Base-by-base conservation (phyloP, 2,329 filamentous ascomycete species). In the Escovopsis sp. region DNA sequence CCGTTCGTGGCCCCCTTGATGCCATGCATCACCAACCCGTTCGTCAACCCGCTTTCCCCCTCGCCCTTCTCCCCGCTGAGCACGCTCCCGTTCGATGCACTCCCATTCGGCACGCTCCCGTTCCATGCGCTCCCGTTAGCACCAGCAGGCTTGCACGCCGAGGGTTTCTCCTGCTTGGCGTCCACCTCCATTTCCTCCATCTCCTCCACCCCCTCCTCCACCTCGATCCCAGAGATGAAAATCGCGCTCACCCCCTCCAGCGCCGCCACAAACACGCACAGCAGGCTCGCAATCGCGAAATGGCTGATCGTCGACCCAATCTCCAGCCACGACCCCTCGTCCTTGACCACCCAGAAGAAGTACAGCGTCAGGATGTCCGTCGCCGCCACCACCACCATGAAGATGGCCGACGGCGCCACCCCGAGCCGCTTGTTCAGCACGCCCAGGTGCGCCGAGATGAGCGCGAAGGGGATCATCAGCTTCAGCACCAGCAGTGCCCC, bases 301-400 rank as follows among this genome's bases (percentile, higher is more conserved):
- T 96, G 87, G 50, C 76, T 93, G 45, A 98, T 98, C 4, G 85
- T 94, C 19, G 85, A 93, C 23, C 90, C 90, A 52, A 98, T 98
- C 53, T 98, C 90, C 40, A 98, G 61, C 90, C 90, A 98, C 16
- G 81, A 90, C 0, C 90, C 90, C 54, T 98, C 90, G 47, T 98
- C 90, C 49, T 81, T 82, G 31, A 98, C 90, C 48, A 94, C 84
- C 76, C 84, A 98, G 61, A 98, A 98, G 64, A 98, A 98, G 49
- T 90, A 84, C 35, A 98, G 66, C 4, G 90, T 96, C 53, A 96
- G 68, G 34, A 94, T 74, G 53, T 98, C 90, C 41, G 81, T 87
- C 35, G 92, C 73, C 1, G 81, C 82, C 74, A 94, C 93, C 34
- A 93, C 86, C 2, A 88, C 63, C 79, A 94, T 94, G 60, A 96